Percentiles rank a stretch among this genome's conserved stretches.
Evolutionary conservation across 1,284 basidiomycete genomes (phyloP).

Genomic region (Peniophora sp.): DNA sequence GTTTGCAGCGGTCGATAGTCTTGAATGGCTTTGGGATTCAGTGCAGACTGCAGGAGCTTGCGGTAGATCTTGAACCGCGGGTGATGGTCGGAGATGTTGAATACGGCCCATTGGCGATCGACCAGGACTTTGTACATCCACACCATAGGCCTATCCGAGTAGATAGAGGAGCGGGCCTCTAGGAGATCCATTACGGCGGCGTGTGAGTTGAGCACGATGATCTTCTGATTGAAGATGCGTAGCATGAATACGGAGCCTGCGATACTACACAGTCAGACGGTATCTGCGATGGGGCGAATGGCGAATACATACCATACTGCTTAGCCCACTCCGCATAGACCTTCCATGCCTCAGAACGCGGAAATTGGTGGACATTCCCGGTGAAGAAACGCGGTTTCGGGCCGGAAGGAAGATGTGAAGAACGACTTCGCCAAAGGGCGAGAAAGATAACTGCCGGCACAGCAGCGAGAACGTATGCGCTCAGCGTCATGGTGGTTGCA

Average conservation of each 20-base stretch:
- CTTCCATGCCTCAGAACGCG: slow-evolving; percentile 4
- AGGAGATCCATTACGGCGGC: slow-evolving; percentile 26
- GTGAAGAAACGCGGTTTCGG: slow-evolving; percentile 3
- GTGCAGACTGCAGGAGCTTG: slow-evolving; percentile 25
- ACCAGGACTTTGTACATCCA: slow-evolving; percentile 36
- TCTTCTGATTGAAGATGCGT: slow-evolving; percentile 24
- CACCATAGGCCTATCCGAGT: slow-evolving; percentile 31
- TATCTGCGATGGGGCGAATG: not conserved
- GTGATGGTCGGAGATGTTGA: slow-evolving; percentile 26
- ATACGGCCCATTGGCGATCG: slow-evolving; percentile 23
- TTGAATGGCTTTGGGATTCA: slow-evolving; percentile 24
- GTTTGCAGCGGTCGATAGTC: slow-evolving; percentile 25
- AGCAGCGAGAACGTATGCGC: too few species aligned
- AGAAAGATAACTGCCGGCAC: too few species aligned
- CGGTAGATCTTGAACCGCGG: slow-evolving; percentile 31
- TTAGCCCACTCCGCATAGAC: slow-evolving; percentile 9
- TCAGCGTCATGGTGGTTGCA: too few species aligned
- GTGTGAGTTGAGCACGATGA: slow-evolving; percentile 29
- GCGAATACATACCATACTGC: slow-evolving; percentile 5
- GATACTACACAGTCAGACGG: not conserved
- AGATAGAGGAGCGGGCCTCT: slow-evolving; percentile 28
- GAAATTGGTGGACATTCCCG: slow-evolving; percentile 8
- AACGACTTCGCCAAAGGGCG: too few species aligned
- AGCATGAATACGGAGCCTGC: slow-evolving; percentile 24
- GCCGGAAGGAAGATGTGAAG: slow-evolving; percentile 6